Percentiles rank a stretch among this genome's conserved stretches.
phyloP scores from a whole-genome alignment of 1,284 basidiomycete species.

The Rhodotorula sp. region DNA sequence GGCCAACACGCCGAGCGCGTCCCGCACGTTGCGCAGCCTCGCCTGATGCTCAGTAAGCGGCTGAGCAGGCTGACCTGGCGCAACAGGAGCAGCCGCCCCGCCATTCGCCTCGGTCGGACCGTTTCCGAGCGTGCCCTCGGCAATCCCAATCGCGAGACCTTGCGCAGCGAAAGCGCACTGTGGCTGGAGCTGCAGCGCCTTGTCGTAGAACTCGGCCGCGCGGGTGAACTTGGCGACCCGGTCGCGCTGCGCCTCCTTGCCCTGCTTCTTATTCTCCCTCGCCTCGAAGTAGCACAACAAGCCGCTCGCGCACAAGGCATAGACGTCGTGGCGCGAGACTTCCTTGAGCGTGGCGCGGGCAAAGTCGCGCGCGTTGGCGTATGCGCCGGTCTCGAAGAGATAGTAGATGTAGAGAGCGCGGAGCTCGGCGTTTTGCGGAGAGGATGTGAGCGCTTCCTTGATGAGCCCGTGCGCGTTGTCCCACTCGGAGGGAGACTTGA shows the following conservation, averaged over 20 bases:
- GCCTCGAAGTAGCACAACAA: conserved; percentile 80
- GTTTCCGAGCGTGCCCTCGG: conserved; percentile 76
- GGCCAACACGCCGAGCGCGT: conserved; percentile 79
- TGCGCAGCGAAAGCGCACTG: conserved; percentile 85
- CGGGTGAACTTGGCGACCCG: conserved; percentile 65
- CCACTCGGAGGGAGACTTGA: conserved; percentile 58
- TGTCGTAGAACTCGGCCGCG: conserved; percentile 84
- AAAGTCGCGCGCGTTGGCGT: conserved; percentile 76
- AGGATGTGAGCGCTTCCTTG: conserved; percentile 76
- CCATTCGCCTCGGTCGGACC: conserved; percentile 46
- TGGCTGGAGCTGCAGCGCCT: conserved; percentile 76
- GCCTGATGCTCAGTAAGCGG: conserved; percentile 57
- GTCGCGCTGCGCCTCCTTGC: conserved; percentile 62
- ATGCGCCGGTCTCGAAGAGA: conserved; percentile 69
- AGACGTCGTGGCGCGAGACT: conserved; percentile 72
- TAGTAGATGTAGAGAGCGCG: conserved; percentile 76
- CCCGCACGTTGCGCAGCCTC: conserved; percentile 65
- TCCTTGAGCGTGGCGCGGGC: conserved; percentile 79
- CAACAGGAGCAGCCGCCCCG: conserved; percentile 42
- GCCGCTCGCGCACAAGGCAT: conserved; percentile 81
- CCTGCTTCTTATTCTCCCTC: conserved; percentile 63
- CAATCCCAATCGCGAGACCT: conserved; percentile 84
- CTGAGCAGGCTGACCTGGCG: conserved; percentile 50
- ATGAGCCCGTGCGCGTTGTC: conserved; percentile 79
- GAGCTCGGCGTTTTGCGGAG: conserved; percentile 68